Conservation (phyloP, 768 basidiomycete genomes). For the Tylopilus balloui region DNA sequence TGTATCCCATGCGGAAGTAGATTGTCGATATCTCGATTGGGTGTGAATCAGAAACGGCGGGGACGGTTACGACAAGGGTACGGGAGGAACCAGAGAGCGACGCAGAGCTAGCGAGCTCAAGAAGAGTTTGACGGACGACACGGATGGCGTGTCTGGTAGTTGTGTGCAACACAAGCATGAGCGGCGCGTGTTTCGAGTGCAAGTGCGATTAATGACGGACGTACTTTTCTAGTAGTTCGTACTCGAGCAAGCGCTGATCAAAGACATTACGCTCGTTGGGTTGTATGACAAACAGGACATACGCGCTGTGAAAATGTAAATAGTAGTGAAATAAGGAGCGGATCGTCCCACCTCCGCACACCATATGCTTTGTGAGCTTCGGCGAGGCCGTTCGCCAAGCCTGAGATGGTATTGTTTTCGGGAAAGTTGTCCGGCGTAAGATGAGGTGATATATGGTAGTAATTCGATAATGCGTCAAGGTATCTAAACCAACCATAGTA, state of each 20-base stretch:
- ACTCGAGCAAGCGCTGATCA: constrained; percentile 88
- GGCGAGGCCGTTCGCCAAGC: constrained; percentile 72
- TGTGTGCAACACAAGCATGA: background rate
- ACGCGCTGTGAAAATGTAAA: constrained; percentile 33
- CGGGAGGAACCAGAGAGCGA: constrained; percentile 44
- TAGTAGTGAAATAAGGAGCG: background rate
- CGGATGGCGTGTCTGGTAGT: constrained; percentile 63
- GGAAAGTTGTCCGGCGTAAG: constrained; percentile 61
- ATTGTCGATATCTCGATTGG: constrained; percentile 74
- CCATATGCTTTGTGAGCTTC: constrained; percentile 76
- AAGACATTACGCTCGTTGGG: constrained; percentile 89
- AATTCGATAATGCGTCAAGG: constrained; percentile 59
- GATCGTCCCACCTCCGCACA: constrained; percentile 40
- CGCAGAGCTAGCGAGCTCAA: constrained; percentile 58
- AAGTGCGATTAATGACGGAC: constrained; percentile 15
- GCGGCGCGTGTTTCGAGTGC: background rate
- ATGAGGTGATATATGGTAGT: constrained; percentile 55
- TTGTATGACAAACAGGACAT: constrained; percentile 86
- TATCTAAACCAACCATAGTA: constrained; percentile 50
- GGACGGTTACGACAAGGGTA: constrained; percentile 36
- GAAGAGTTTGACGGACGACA: constrained; percentile 71
- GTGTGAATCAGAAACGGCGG: constrained; percentile 6
- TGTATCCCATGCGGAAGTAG: constrained; percentile 90
- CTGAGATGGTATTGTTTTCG: constrained; percentile 61
- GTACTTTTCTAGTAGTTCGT: constrained; percentile 75